Percentiles rank a stretch among this genome's conserved stretches.
phyloP scores from a whole-genome alignment of 805 yeast genomes.

The Wickerhamia fluorescens region DNA sequence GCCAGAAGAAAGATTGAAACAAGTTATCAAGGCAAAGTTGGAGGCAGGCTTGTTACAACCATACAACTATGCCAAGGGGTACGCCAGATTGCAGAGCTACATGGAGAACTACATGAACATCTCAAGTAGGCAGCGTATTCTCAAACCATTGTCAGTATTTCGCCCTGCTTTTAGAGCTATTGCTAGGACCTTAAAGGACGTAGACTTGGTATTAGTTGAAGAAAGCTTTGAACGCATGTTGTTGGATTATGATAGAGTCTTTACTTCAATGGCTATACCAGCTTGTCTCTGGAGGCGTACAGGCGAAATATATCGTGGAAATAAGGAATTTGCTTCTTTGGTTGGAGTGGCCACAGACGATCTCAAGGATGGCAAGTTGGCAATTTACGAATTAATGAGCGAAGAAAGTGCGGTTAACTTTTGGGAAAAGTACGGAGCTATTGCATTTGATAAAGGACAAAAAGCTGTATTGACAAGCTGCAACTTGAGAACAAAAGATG shows the following conservation, averaged over 20 bases:
- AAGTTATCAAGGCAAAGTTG: conserved; percentile 87
- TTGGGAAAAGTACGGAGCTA: conserved; percentile 96
- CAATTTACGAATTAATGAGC: conserved; percentile 89
- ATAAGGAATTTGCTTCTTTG: conserved; percentile 89
- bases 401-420: conserved; percentile 95
- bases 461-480: conserved; percentile 93
- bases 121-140: conserved; percentile 73
- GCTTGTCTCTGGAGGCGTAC: conserved; percentile 97
- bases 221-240: conserved; percentile 92
- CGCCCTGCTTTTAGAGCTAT: conserved; percentile 92
- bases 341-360: conserved; percentile 90
- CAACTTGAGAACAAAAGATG: conserved; percentile 75
- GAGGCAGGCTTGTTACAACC: conserved; percentile 93
- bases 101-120: conserved; percentile 91
- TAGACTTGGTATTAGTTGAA: conserved; percentile 85
- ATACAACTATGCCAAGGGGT: conserved; percentile 89
- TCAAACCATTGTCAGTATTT: conserved; percentile 78
- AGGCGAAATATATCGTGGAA: conserved; percentile 92
- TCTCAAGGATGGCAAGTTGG: conserved; percentile 82
- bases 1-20: conserved; percentile 88
- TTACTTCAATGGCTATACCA: conserved; percentile 96
- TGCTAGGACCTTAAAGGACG: conserved; percentile 83
- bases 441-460: conserved; percentile 92
- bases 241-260: conserved; percentile 87
- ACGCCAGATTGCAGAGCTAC: conserved; percentile 79